Conservation (phyloP, 345 rosid genomes). For the Camelina sativa region DNA sequence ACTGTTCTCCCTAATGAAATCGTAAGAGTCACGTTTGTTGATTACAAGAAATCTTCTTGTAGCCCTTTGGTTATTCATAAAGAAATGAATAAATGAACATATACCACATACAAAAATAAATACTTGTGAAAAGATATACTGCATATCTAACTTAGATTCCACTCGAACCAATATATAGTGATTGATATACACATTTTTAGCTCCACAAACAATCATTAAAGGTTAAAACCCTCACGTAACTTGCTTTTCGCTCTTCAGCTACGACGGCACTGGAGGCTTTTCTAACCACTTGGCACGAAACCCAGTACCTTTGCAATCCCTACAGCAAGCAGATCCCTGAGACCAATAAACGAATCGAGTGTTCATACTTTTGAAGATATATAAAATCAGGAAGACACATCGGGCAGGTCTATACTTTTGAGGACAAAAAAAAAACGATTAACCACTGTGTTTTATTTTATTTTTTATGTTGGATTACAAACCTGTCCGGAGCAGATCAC, state of each 20-base stretch:
- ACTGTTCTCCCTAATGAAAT: no score
- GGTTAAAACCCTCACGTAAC: slow-evolving; percentile 11
- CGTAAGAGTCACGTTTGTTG: not conserved
- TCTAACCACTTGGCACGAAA: slow-evolving; percentile 98
- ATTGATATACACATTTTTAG: not conserved
- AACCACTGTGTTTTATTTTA: no score
- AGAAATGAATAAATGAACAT: slow-evolving; percentile 25
- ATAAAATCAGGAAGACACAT: slow-evolving; percentile 14
- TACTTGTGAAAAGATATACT: slow-evolving; percentile 12
- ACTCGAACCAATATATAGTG: slow-evolving; percentile 10
- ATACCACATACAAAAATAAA: slow-evolving; percentile 8
- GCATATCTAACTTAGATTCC: not conserved
- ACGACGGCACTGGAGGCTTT: slow-evolving; percentile 60
- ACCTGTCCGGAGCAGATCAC: slow-evolving; percentile 89
- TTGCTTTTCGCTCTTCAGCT: slow-evolving; percentile 39
- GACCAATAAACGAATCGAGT: slow-evolving; percentile 10
- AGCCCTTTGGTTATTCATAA: not conserved
- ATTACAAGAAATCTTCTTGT: not conserved
- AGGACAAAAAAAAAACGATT: no score
- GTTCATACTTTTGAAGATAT: not conserved
- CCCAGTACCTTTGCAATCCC: slow-evolving; percentile 89
- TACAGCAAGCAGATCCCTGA: slow-evolving; percentile 76
- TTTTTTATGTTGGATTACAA: not conserved
- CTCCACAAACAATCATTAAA: slow-evolving; percentile 7
- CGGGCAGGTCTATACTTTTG: no score